These are phyloP conservation scores for Aspergillus steynii DNA, from an alignment of 495 filamentous ascomycete species.

Conservation along the genomic window DNA sequence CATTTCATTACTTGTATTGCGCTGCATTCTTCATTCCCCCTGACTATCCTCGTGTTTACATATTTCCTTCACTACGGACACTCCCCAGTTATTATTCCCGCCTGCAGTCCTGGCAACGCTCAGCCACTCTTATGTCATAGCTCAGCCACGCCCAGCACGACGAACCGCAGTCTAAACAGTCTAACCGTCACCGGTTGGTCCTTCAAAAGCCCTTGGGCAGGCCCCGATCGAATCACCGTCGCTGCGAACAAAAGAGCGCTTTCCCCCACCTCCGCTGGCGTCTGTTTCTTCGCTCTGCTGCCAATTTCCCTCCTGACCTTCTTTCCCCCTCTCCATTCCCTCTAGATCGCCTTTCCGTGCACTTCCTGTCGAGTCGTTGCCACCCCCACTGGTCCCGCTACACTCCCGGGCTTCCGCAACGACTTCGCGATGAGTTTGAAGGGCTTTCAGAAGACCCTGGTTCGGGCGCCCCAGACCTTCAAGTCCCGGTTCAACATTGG, in stretches of 20 bases:
- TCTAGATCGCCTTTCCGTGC: conserved; percentile 7
- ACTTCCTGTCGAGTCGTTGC: neutral
- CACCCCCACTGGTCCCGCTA: neutral
- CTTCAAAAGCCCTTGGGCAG: neutral
- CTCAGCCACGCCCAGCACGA: conserved; percentile 25
- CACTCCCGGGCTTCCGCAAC: conserved; percentile 6
- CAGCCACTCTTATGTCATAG: conserved; percentile 38
- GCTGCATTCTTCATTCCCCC: no score
- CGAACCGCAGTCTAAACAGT: conserved; percentile 26
- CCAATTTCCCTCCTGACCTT: neutral
- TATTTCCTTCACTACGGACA: no score
- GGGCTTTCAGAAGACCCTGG: conserved; percentile 87
- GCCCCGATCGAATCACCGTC: neutral
- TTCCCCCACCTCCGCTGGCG: conserved; percentile 12
- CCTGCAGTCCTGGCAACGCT: neutral
- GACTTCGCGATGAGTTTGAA: conserved; percentile 82
- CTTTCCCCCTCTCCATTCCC: neutral
- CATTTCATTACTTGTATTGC: neutral
- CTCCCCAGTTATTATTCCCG: no score
- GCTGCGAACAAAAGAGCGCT: conserved; percentile 12
- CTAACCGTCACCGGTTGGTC: conserved; percentile 25
- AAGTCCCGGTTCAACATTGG: conserved; percentile 90
- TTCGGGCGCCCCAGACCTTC: conserved; percentile 86
- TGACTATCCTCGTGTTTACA: no score
- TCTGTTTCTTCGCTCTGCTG: neutral